Conservation (phyloP, 805 yeast species). For the Myxozyma kluyveri region DNA sequence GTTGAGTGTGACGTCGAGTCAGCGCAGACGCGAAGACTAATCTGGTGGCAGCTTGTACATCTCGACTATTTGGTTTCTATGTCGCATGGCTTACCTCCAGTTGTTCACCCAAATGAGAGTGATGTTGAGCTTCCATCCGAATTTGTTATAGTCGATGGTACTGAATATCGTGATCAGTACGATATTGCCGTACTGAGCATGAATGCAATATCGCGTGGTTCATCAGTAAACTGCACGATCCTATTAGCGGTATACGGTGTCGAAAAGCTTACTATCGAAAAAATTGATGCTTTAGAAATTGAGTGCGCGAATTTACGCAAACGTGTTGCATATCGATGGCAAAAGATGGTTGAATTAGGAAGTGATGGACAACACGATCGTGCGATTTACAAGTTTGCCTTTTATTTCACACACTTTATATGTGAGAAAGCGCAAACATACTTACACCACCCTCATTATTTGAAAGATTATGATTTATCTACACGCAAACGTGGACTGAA, state of each 20-base stretch:
- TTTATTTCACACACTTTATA: constrained; percentile 10
- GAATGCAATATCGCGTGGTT: constrained; percentile 12
- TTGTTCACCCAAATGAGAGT: constrained; percentile 12
- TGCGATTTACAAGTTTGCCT: constrained; percentile 4
- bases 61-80: constrained; percentile 19
- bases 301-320: constrained; percentile 10
- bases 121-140: constrained; percentile 20
- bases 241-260: constrained; percentile 14
- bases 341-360: neutral
- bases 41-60: constrained; percentile 26
- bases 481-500: neutral
- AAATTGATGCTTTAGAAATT: constrained; percentile 14
- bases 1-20: constrained; percentile 7
- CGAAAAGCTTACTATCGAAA: constrained; percentile 8
- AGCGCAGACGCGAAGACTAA: constrained; percentile 10
- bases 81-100: constrained; percentile 24
- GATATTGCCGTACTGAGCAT: constrained; percentile 8
- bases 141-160: constrained; percentile 8
- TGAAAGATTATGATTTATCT: no score
- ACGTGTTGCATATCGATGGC: constrained; percentile 13
- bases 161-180: constrained; percentile 8
- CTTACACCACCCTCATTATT: constrained; percentile 17
- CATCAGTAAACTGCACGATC: constrained; percentile 13
- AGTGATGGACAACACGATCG: neutral
- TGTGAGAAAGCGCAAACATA: constrained; percentile 14